Conservation (phyloP, 441 rosid species). For the Croton laevigatus region DNA sequence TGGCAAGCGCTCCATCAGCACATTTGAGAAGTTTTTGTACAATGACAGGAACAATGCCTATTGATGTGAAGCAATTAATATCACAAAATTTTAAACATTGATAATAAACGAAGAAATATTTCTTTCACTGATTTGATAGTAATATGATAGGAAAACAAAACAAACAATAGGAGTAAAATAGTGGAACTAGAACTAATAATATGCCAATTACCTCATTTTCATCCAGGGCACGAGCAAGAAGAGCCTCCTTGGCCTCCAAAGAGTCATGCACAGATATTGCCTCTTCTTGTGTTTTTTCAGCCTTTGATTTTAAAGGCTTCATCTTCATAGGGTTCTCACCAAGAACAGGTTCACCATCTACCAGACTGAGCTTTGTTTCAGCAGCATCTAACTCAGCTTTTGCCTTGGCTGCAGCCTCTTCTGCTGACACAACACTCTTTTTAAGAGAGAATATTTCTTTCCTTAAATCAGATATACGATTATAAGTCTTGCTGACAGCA, state of each 20-base stretch:
- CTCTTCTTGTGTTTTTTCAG: conserved; percentile 67
- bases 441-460: conserved; percentile 77
- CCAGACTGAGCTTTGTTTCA: conserved; percentile 78
- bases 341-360: conserved; percentile 90
- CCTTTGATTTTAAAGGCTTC: conserved; percentile 70
- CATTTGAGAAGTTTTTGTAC: conserved; percentile 64
- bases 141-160: not conserved
- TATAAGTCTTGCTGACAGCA: conserved; percentile 88
- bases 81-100: too few relatives aligned
- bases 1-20: conserved; percentile 75
- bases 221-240: conserved; percentile 75
- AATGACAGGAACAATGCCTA: conserved; percentile 70
- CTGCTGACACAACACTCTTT: conserved; percentile 57
- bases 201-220: conserved; percentile 74
- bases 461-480: conserved; percentile 87
- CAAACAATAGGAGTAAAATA: not conserved
- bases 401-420: conserved; percentile 71
- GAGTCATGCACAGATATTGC: conserved; percentile 66
- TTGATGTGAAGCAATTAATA: conserved; percentile 4
- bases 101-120: too few relatives aligned
- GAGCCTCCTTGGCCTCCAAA: conserved; percentile 87
- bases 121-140: too few relatives aligned
- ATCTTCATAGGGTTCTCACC: conserved; percentile 85
- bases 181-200: not conserved
- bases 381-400: conserved; percentile 74